Percentiles rank a stretch among this genome's conserved stretches.
These are phyloP conservation scores for Dendrobium huoshanense DNA, from an alignment of 106 monocot species.

Conservation along the genomic window DNA sequence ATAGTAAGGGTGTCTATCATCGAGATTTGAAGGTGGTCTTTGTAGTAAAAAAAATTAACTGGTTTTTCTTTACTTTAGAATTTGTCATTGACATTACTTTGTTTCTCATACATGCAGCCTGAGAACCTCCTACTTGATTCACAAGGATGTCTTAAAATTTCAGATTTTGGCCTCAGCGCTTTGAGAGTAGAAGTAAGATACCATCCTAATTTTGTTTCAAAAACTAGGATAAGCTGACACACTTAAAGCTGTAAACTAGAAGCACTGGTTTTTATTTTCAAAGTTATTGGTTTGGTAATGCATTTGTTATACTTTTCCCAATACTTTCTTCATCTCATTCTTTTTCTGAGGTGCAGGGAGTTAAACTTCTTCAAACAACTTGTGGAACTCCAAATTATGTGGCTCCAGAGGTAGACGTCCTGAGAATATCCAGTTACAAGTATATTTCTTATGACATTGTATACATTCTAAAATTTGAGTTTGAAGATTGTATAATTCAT, in stretches of 20 bases:
- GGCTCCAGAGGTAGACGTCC: conserved; percentile 75
- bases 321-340: not conserved
- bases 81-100: not conserved
- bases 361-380: conserved; percentile 68
- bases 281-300: not conserved
- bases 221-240: not conserved
- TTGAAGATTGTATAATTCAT: not conserved
- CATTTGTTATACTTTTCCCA: not conserved
- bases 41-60: not conserved
- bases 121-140: conserved; percentile 95
- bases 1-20: conserved; percentile 88
- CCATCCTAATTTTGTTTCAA: not conserved
- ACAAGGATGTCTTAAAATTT: conserved; percentile 90
- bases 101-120: conserved; percentile 53
- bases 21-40: conserved; percentile 78
- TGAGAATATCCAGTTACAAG: not conserved
- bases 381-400: conserved; percentile 99
- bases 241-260: not conserved
- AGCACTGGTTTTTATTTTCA: not conserved
- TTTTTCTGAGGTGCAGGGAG: conserved; percentile 39
- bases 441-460: not conserved
- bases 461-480: conserved; percentile 1
- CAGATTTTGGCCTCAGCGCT: conserved; percentile 97
- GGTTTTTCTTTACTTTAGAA: conserved; percentile 11
- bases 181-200: conserved; percentile 53